These are phyloP conservation scores for Curvularia verruculosa DNA, from an alignment of 2,329 filamentous ascomycete genomes.

Conservation along the genomic window DNA sequence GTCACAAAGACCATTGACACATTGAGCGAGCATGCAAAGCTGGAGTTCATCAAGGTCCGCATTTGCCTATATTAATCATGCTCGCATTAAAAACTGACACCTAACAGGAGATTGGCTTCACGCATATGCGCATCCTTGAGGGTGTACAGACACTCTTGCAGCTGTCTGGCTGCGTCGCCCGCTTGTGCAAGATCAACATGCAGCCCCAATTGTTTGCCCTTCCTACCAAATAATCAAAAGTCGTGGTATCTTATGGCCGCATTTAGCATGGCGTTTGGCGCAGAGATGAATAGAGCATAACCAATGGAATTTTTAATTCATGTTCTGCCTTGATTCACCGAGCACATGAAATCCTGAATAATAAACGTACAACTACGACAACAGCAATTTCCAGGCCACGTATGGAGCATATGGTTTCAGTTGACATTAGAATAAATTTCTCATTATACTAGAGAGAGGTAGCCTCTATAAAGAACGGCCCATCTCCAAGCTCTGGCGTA, in stretches of 20 bases:
- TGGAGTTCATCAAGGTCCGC: conserved; percentile 83
- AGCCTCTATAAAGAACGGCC: neutral
- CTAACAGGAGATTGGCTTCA: conserved; percentile 84
- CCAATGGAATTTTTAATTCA: conserved; percentile 10
- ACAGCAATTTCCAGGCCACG: neutral
- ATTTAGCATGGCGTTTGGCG: conserved; percentile 45
- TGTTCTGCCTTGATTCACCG: neutral
- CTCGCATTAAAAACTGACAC: neutral
- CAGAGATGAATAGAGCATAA: neutral
- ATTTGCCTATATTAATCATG: neutral
- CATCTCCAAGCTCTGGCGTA: neutral
- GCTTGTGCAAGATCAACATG: conserved; percentile 96
- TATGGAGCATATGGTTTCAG: neutral
- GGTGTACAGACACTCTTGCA: conserved; percentile 95
- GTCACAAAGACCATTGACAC: conserved; percentile 96
- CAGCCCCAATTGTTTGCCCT: conserved; percentile 78
- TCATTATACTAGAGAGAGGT: neutral
- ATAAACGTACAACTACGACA: neutral
- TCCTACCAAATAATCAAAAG: conserved; percentile 22
- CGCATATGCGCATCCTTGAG: conserved; percentile 98
- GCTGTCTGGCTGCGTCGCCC: conserved; percentile 87
- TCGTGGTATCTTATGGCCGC: conserved; percentile 7
- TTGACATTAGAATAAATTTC: too few species aligned
- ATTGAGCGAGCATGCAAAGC: conserved; percentile 89
- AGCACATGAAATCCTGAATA: neutral